Base-by-base conservation (phyloP, 306 rosid genomes). In the Prinsepia uniflora region DNA sequence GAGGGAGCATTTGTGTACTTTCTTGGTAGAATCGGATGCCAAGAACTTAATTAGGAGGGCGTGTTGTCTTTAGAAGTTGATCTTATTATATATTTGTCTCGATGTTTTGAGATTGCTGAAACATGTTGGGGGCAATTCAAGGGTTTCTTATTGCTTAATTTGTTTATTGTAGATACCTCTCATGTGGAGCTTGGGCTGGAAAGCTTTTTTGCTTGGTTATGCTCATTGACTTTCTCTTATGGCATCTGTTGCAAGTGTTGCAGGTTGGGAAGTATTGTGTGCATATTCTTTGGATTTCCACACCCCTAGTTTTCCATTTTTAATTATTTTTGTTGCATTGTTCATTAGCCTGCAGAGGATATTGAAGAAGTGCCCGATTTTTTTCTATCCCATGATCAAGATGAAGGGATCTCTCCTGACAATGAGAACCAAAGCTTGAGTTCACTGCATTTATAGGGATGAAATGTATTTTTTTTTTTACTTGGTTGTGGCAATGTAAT, bases 141-240 rank as follows among this genome's bases (percentile, higher is more conserved):
- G 13, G 14, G 40, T 63, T 64, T 56, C 73, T 82, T 59, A 82
- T 52, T 45, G 43, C 55, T 49, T 80, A 14, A 63, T 42, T 69
- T 84, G 52, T 70, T 64, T 46, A 40, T 56, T 74, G 10, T 44
- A 93, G 98, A 68, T 88, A 88, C 78, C 98, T 88, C 73, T 80
- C 78, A 1, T 88, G 96, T 75, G 98, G 98, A 78, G 72, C 92
- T 6, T 93, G 96, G 91, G 98, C 92, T 7, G 97, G 97, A 68
- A 90, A 93, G 82, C 85, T 90, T 65, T 90, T 90, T 82, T 88
- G 93, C 85, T 80, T 93, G 84, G 96, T 85, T 66, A 88, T 93
- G 98, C 77, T 88, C 45, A 83, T 93, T 55, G 96, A 89, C 65
- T 93, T 84, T 81, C 58, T 90, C 77, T 71, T 93, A 18, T 90